A percentile compares a stretch with the other conserved stretches of the same genome.
Conservation (phyloP, 202 grass and related monocot species). For the Panicum virgatum region DNA sequence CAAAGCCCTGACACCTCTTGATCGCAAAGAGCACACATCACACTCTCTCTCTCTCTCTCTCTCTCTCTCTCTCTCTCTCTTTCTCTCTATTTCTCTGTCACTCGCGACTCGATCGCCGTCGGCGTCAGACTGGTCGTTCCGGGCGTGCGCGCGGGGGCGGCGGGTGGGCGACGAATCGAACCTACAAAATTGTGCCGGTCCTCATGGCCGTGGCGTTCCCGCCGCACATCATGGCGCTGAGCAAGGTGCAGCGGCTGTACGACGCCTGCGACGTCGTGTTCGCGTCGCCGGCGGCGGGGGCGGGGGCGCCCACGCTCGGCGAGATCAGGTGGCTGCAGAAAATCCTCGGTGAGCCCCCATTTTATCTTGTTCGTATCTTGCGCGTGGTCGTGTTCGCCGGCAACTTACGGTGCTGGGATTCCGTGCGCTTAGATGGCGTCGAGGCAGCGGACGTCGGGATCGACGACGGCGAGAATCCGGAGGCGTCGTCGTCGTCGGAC, state of each 20-base stretch:
- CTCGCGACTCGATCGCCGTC: background rate
- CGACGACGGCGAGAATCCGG: constrained; percentile 47
- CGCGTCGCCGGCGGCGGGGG: constrained; percentile 32
- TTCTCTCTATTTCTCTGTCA: background rate
- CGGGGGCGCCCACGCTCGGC: constrained; percentile 31
- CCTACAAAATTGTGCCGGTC: too few relatives aligned
- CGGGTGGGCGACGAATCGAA: too few relatives aligned
- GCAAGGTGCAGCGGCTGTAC: constrained; percentile 80
- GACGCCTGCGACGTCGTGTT: constrained; percentile 68
- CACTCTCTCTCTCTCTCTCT: background rate
- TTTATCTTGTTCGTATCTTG: background rate
- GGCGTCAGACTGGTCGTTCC: background rate
- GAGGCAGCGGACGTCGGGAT: constrained; percentile 76
- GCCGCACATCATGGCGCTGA: constrained; percentile 30
- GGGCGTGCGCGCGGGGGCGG: background rate
- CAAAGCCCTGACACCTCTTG: background rate
- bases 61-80: background rate
- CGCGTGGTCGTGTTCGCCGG: background rate
- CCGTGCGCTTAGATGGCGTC: constrained; percentile 42
- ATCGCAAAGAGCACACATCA: background rate
- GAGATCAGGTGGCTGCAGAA: constrained; percentile 63
- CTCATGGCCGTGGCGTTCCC: constrained; percentile 36
- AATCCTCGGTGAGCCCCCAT: constrained; percentile 45
- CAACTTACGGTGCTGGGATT: background rate
- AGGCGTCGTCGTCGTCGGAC: background rate